phyloP scores from a whole-genome alignment of 2,329 filamentous ascomycete genomes.

The Exophiala spinifera region DNA sequence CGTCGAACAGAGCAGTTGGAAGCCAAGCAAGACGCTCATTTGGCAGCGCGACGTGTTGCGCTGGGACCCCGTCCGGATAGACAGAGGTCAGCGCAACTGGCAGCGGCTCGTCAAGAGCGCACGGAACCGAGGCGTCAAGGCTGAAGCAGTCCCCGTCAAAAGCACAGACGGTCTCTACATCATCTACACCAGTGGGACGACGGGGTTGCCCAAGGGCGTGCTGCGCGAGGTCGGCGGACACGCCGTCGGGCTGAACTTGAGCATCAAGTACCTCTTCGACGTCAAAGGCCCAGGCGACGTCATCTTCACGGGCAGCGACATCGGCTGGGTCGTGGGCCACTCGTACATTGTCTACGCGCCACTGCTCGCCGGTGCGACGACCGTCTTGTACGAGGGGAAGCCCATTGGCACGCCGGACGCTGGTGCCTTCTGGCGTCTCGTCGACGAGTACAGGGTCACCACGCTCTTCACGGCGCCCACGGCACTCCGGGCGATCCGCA shows the following conservation, averaged over 20 bases:
- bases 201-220: constrained; percentile 78
- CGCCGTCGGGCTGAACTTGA: constrained; percentile 78
- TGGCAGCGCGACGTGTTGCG: constrained; percentile 78
- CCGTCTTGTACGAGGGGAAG: constrained; percentile 90
- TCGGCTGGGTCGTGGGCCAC: constrained; percentile 84
- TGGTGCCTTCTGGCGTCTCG: constrained; percentile 80
- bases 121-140: constrained; percentile 62
- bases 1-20: constrained; percentile 63
- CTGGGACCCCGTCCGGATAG: constrained; percentile 68
- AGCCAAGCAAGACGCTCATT: constrained; percentile 69
- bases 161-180: constrained; percentile 82
- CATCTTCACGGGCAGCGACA: constrained; percentile 76
- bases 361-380: constrained; percentile 78
- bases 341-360: constrained; percentile 88
- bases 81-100: constrained; percentile 74
- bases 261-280: constrained; percentile 77
- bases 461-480: constrained; percentile 83
- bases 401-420: constrained; percentile 85
- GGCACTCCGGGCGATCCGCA: constrained; percentile 79
- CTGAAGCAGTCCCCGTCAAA: constrained; percentile 72
- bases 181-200: constrained; percentile 84
- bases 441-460: constrained; percentile 79
- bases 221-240: constrained; percentile 80
- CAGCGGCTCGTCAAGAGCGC: constrained; percentile 71
- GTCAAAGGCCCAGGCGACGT: constrained; percentile 82